Conservation (phyloP, 2,329 filamentous ascomycete genomes). For the Diplodia sapinea region DNA sequence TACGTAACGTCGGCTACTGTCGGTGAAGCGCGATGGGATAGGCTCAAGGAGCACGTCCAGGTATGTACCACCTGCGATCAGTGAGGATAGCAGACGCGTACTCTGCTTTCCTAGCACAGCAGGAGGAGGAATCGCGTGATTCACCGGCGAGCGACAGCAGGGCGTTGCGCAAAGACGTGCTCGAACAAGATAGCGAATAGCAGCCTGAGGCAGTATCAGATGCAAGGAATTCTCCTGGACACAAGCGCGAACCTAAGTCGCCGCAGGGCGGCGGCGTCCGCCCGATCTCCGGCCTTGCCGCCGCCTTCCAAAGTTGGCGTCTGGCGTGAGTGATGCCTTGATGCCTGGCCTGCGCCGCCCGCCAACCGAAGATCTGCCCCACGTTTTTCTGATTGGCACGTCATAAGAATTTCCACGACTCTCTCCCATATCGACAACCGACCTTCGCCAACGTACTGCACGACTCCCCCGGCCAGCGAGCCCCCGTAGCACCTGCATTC, state of each 20-base stretch:
- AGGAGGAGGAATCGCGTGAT: slow-evolving; percentile 20
- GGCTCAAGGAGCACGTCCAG: slow-evolving; percentile 19
- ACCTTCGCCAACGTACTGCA: slow-evolving; percentile 29
- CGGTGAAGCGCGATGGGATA: slow-evolving; percentile 20
- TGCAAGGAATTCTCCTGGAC: background rate
- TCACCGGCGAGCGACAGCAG: slow-evolving; percentile 4
- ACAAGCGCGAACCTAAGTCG: background rate
- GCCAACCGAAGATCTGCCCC: slow-evolving; percentile 15
- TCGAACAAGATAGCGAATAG: background rate
- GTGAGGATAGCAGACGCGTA: slow-evolving; percentile 19
- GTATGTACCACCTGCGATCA: slow-evolving; percentile 27
- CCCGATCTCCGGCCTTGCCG: background rate
- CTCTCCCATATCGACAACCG: background rate
- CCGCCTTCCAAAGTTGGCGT: background rate
- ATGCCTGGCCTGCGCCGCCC: background rate
- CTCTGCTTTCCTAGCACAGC: slow-evolving; percentile 25
- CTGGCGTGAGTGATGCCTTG: background rate
- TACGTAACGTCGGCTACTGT: slow-evolving; percentile 27
- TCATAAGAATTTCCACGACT: slow-evolving; percentile 13
- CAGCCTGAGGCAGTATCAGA: background rate
- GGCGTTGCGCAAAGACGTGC: background rate
- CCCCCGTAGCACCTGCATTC: background rate
- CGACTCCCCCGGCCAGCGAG: slow-evolving; percentile 12
- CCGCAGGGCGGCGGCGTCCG: background rate
- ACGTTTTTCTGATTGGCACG: slow-evolving; percentile 20